Conservation (phyloP, 139 green algal genomes). For the Tetraselmis chui region DNA sequence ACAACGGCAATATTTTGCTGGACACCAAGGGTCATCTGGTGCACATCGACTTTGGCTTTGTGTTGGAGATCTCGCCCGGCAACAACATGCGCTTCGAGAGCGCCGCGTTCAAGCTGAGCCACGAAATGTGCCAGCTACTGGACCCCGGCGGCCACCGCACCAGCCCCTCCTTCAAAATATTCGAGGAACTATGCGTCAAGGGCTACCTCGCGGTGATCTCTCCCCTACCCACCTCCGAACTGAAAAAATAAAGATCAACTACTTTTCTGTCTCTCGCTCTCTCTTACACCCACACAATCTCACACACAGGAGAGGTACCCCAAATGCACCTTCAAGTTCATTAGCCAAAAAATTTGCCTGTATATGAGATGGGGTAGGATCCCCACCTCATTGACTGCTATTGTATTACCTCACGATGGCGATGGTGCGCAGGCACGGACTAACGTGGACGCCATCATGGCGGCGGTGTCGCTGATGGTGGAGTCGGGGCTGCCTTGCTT, state of each 20-base stretch:
- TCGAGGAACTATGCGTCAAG: constrained; percentile 54
- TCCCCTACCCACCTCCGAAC: not conserved
- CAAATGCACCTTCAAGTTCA: too few relatives aligned
- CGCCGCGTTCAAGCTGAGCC: constrained; percentile 91
- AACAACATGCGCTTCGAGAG: constrained; percentile 87
- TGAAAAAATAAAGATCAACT: too few relatives aligned
- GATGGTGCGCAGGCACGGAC: constrained; percentile 21
- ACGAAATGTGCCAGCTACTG: constrained; percentile 48
- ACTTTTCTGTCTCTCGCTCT: too few relatives aligned
- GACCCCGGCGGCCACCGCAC: constrained; percentile 40
- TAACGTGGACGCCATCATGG: constrained; percentile 39
- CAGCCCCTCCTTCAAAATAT: constrained; percentile 34
- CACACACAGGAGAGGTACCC: too few relatives aligned
- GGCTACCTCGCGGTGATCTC: constrained; percentile 78
- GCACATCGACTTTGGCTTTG: constrained; percentile 55
- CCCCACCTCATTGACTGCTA: not conserved
- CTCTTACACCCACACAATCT: too few relatives aligned
- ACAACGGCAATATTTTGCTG: constrained; percentile 98
- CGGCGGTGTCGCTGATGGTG: constrained; percentile 48
- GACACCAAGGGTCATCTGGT: constrained; percentile 71
- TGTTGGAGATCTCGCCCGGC: constrained; percentile 53
- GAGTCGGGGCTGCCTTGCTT: constrained; percentile 70
- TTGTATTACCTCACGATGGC: not conserved
- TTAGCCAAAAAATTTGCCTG: too few relatives aligned
- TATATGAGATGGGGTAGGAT: not conserved